Percentiles rank a stretch among this genome's conserved stretches.
Conservation (phyloP, 2,329 filamentous ascomycete species). For the Ilyonectria destructans region DNA sequence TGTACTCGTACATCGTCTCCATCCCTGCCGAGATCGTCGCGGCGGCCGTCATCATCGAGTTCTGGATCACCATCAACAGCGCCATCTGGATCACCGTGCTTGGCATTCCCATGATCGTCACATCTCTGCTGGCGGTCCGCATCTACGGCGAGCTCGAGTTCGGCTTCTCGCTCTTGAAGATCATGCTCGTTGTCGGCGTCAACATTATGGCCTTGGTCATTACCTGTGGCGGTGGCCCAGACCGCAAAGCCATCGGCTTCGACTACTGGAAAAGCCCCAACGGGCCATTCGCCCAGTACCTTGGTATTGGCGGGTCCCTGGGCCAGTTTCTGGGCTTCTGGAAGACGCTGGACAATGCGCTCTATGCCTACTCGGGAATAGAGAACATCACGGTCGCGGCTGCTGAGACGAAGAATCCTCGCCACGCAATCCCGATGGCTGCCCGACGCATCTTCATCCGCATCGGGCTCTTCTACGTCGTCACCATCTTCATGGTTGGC, state of each 20-base stretch:
- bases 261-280: constrained; percentile 71
- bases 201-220: constrained; percentile 76
- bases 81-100: constrained; percentile 73
- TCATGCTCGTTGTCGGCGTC: constrained; percentile 73
- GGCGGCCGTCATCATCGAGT: constrained; percentile 68
- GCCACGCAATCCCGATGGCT: constrained; percentile 7
- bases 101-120: constrained; percentile 64
- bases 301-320: constrained; percentile 66
- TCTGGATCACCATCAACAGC: constrained; percentile 60
- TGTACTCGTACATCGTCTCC: constrained; percentile 65
- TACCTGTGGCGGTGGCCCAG: constrained; percentile 70
- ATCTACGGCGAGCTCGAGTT: constrained; percentile 76
- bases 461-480: constrained; percentile 10
- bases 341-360: constrained; percentile 48
- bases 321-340: constrained; percentile 65
- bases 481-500: constrained; percentile 16
- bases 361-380: constrained; percentile 65
- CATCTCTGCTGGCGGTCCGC: constrained; percentile 71
- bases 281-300: constrained; percentile 64
- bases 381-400: constrained; percentile 7
- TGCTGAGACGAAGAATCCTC: constrained; percentile 11
- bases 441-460: constrained; percentile 10
- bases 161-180: constrained; percentile 70
- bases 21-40: constrained; percentile 71
- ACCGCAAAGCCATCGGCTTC: constrained; percentile 73